Evolutionary conservation across 208 protist species (phyloP).

Genomic region (Crithidia brevicula): DNA sequence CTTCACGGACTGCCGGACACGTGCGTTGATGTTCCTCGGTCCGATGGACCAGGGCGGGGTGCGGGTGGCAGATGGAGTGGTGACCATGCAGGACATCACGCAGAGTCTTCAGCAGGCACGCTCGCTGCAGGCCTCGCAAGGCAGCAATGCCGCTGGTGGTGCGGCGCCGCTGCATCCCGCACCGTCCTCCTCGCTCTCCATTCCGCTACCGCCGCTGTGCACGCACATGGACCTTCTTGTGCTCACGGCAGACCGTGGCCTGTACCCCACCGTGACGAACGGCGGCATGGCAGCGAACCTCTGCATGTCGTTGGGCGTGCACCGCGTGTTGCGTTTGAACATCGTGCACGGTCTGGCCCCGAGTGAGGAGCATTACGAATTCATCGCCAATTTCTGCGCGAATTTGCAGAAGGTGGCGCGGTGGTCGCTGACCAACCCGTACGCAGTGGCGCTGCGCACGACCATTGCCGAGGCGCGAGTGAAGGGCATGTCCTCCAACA

Average conservation of each 20-base stretch:
- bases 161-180: background rate
- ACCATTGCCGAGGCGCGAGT: slow-evolving; percentile 46
- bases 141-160: background rate
- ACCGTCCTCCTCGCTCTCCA: background rate
- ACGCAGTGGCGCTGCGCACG: slow-evolving; percentile 79
- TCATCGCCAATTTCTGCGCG: slow-evolving; percentile 60
- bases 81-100: slow-evolving; percentile 49
- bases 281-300: slow-evolving; percentile 53
- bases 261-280: slow-evolving; percentile 38
- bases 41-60: slow-evolving; percentile 47
- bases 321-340: slow-evolving; percentile 79
- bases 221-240: slow-evolving; percentile 62
- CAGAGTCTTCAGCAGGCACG: slow-evolving; percentile 21
- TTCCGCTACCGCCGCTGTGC: slow-evolving; percentile 32
- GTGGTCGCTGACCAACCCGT: slow-evolving; percentile 57
- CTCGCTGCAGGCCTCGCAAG: slow-evolving; percentile 1
- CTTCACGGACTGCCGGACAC: slow-evolving; percentile 46
- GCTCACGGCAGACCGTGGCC: slow-evolving; percentile 49
- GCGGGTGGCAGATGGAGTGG: slow-evolving; percentile 73
- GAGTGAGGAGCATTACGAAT: slow-evolving; percentile 49
- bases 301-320: slow-evolving; percentile 66
- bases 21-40: slow-evolving; percentile 65
- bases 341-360: slow-evolving; percentile 41
- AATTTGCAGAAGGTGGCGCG: slow-evolving; percentile 49
- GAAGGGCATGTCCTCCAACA: slow-evolving; percentile 34